These are phyloP conservation scores for Paramarasmius palmivorus DNA, from an alignment of 1,284 basidiomycete genomes.

Conservation along the genomic window DNA sequence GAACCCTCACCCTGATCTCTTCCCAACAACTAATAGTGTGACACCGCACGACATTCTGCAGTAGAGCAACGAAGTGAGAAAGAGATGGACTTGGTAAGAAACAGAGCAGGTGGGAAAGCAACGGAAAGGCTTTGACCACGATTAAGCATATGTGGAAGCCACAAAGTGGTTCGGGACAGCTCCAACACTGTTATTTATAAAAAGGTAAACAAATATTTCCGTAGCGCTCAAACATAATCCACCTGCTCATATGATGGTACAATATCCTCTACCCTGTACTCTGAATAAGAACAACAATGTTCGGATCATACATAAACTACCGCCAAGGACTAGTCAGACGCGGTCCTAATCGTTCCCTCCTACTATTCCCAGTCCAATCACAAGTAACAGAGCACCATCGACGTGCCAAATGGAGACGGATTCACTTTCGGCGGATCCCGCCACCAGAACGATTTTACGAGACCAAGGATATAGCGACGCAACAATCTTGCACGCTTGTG, in stretches of 20 bases:
- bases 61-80: conserved; percentile 53
- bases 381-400: conserved; percentile 33
- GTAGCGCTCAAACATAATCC: too few species aligned
- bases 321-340: neutral
- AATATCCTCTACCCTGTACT: too few species aligned
- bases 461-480: conserved; percentile 49
- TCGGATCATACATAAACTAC: too few species aligned
- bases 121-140: conserved; percentile 23
- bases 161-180: too few species aligned
- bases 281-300: too few species aligned
- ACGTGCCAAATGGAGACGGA: conserved; percentile 42
- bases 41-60: conserved; percentile 71
- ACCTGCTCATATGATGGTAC: too few species aligned
- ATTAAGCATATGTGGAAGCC: too few species aligned
- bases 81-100: conserved; percentile 40
- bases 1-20: conserved; percentile 85
- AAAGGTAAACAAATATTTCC: too few species aligned
- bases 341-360: conserved; percentile 11
- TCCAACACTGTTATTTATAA: too few species aligned
- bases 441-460: conserved; percentile 51
- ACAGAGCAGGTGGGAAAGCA: conserved; percentile 22
- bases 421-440: conserved; percentile 33
- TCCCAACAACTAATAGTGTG: conserved; percentile 85
- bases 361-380: conserved; percentile 23
- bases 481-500: conserved; percentile 40